phyloP scores from a whole-genome alignment of 2,329 filamentous ascomycete genomes.

The Botryosphaeria dothidea region DNA sequence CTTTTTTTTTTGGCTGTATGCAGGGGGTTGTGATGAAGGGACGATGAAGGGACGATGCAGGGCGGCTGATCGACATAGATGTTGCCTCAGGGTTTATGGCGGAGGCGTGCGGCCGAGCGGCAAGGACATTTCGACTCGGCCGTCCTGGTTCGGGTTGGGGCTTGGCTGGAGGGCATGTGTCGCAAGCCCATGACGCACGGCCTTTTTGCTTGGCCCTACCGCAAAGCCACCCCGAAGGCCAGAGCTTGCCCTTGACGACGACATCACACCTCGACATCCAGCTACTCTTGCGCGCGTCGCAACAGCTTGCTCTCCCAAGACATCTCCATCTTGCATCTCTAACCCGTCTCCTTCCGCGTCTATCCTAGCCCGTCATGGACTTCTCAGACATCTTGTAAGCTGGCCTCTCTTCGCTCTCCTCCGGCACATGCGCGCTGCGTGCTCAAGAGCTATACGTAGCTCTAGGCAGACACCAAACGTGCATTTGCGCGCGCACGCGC shows the following conservation, averaged over 20 bases:
- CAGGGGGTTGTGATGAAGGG: neutral
- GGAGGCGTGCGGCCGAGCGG: neutral
- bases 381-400: slow-evolving; percentile 90
- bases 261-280: neutral
- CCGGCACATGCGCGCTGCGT: neutral
- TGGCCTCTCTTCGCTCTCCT: neutral
- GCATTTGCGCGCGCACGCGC: neutral
- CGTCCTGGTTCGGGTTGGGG: too few relatives aligned
- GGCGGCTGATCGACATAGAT: neutral
- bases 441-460: slow-evolving; percentile 14
- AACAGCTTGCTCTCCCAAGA: neutral
- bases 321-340: neutral
- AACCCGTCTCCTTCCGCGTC: neutral
- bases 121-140: neutral
- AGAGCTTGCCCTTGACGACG: neutral
- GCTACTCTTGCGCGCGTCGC: neutral
- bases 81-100: neutral
- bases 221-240: neutral
- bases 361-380: slow-evolving; percentile 62
- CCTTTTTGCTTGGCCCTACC: neutral
- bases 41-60: neutral
- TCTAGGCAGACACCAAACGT: slow-evolving; percentile 3
- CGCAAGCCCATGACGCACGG: slow-evolving; percentile 17
- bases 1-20: neutral
- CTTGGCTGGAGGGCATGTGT: neutral